Base-by-base conservation (phyloP, 2,329 filamentous ascomycete genomes). In the Cladosporium sp. region DNA sequence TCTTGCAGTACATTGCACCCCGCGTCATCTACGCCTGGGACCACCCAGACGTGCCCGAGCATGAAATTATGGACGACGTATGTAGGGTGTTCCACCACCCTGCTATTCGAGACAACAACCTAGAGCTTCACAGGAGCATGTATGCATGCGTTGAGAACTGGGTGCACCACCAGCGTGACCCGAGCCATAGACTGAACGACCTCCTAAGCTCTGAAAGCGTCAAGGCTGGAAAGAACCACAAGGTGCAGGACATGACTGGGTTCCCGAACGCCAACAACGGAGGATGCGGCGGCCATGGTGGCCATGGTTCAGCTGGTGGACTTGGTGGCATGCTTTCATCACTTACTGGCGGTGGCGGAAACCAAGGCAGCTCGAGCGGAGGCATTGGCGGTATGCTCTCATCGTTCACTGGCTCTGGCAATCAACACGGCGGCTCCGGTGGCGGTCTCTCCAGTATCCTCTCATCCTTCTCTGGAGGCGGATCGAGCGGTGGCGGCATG, bases 21-120 rank as follows among this genome's bases (percentile, higher is more conserved):
- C 91, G 94, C 38, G 82, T 98, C 58, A 84, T 99, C 24, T 96
- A 94, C 75, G 94, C 93, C 3, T 98, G 93, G 92, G 92, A 98
- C 70, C 91, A 98, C 76, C 87, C 90, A 2, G 88, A 90, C 52
- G 88, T 97, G 0, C 87, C 92, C 0, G 90, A 95, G 4, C 87
- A 96, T 44, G 91, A 96, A 78, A 90, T 98, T 0, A 83, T 93
- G 68, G 84, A 92, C 69, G 94, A 98, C 71, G 87, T 96, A 49
- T 81, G 93, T 57, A 87, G 87, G 28, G 88, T 92, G 12, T 96
- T 98, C 81, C 95, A 99, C 77, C 95, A 99, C 76, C 95, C 95
- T 1, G 90, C 91, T 7, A 82, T 92, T 34, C 89, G 94, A 28
- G 86, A 95, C 71, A 88, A 91, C 64, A 83, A 84, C 65, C 82